Conservation (phyloP, 2,329 filamentous ascomycete species). For the Zymoseptoria crescenta region DNA sequence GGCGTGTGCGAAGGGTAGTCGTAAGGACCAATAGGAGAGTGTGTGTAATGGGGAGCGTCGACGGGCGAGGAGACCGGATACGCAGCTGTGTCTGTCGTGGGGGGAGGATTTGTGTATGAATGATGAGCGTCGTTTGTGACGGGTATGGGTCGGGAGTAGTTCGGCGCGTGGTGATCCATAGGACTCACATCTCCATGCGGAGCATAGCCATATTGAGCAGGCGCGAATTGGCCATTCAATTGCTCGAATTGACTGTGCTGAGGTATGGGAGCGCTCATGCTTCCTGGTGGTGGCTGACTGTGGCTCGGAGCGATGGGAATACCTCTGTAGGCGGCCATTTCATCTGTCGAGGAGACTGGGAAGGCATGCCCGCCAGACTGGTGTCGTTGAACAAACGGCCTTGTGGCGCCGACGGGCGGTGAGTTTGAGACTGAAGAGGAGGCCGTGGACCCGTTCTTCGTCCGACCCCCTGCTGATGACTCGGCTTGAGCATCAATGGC, state of each 20-base stretch:
- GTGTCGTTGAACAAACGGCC: background rate
- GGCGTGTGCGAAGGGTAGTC: background rate
- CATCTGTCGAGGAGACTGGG: background rate
- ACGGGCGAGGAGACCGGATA: background rate
- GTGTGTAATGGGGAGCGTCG: background rate
- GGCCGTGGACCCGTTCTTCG: background rate
- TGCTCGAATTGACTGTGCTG: background rate
- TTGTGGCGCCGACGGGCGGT: background rate
- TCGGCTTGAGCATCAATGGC: conserved; percentile 23
- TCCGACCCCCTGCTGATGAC: conserved; percentile 2
- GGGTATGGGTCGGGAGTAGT: background rate
- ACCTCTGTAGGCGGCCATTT: background rate
- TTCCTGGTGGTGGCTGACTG: conserved; percentile 3
- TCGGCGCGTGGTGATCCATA: background rate
- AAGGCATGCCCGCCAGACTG: background rate
- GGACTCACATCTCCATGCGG: background rate
- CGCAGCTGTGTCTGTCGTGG: background rate
- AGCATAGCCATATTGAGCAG: background rate
- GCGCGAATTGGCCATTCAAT: background rate
- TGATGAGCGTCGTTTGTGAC: background rate
- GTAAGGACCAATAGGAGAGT: background rate
- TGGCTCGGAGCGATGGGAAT: conserved; percentile 3
- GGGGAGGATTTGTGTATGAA: background rate
- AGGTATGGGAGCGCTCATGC: background rate
- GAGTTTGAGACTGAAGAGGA: background rate